A percentile compares a stretch with the other conserved stretches of the same genome.
phyloP scores from a whole-genome alignment of 352 stramenopile genomes.

The Globisporangium mamillatum region DNA sequence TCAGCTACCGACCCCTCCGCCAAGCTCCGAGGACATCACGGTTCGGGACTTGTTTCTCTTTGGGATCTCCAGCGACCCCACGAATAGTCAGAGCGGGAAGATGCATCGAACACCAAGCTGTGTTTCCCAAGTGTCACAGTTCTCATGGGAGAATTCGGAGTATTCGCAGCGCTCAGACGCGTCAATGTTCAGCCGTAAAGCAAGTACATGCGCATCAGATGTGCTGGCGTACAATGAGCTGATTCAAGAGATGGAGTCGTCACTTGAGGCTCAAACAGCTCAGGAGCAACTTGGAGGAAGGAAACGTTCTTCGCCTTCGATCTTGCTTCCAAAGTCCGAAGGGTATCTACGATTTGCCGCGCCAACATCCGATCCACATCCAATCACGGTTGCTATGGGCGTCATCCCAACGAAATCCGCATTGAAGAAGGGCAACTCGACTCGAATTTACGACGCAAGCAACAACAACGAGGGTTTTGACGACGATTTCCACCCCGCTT shows the following conservation, averaged over 20 bases:
- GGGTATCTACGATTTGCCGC: slow-evolving; percentile 6
- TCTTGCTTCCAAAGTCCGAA: slow-evolving; percentile 3
- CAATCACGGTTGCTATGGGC: slow-evolving; percentile 4
- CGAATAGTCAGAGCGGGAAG: not conserved
- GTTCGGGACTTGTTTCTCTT: slow-evolving; percentile 56
- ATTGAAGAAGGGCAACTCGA: slow-evolving; percentile 6
- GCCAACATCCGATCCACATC: not conserved
- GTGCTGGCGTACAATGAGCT: slow-evolving; percentile 60
- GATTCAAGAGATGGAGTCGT: slow-evolving; percentile 60
- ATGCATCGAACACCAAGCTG: slow-evolving; percentile 16
- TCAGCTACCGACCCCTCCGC: not conserved
- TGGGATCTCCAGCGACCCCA: slow-evolving; percentile 41
- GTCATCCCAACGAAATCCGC: slow-evolving; percentile 9
- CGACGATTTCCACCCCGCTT: slow-evolving; percentile 14
- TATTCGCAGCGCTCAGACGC: slow-evolving; percentile 25
- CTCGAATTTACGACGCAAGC: not conserved
- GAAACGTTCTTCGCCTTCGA: not conserved
- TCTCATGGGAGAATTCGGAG: slow-evolving; percentile 24
- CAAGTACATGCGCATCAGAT: slow-evolving; percentile 57
- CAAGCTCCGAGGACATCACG: slow-evolving; percentile 33
- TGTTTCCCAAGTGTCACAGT: slow-evolving; percentile 25
- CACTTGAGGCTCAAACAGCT: slow-evolving; percentile 4
- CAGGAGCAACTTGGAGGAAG: not conserved
- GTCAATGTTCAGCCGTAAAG: slow-evolving; percentile 43
- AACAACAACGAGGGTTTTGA: slow-evolving; percentile 17